Evolutionary conservation across 2,329 filamentous ascomycete genomes (phyloP), one percentile per base, ranked within the genome.

Genomic region (Aspergillus piperis): DNA sequence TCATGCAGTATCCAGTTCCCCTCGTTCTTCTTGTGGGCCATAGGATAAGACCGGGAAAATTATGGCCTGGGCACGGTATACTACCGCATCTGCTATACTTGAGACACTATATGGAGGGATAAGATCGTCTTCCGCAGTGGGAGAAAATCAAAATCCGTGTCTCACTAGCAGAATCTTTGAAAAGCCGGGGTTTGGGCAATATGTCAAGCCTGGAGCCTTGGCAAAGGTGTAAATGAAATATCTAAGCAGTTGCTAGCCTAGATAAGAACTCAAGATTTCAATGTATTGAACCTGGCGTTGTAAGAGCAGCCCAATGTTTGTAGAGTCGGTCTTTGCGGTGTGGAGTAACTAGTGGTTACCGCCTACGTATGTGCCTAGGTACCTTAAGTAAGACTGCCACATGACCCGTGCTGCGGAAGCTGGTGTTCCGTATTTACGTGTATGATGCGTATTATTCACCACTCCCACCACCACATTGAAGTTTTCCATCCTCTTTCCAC

Each of bases 401-500:
- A 50, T 50, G 47, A 50, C 47, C 32, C 25, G 25, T 50, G 47
- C 47, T 32, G 25, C 47, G 47, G 47, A 17, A 50, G 17, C 49
- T 54, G 48, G 15, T 30, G 38, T 39, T 21, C 23, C 39, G 21
- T 42, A 42, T 54, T 23, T 27, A 54, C 13, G 19, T 32, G 23
- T 55, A 30, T 17, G 39, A 38, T 38, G 15, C 23, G 47, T 50
- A 50, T 50, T 50, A 50, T 50, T 44, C 25, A 55, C 53, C 36
- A 25, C 38, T 47, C 52, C 19, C 36, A 57, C 21, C 32, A 49
- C 53, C 42, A 57, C 54, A 50, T 50, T 44, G 38, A 44, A 44
- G 39, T 55, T 55, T 55, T 55, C 53, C 27, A 30, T 47, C 39
- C 25, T 42, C 32, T 32, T 25, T 23, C 38, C 38, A 30, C 47